A percentile compares a stretch with the other conserved stretches of the same genome.
Conservation (phyloP, 129 eudicot species). For the Saussurea involucrata region DNA sequence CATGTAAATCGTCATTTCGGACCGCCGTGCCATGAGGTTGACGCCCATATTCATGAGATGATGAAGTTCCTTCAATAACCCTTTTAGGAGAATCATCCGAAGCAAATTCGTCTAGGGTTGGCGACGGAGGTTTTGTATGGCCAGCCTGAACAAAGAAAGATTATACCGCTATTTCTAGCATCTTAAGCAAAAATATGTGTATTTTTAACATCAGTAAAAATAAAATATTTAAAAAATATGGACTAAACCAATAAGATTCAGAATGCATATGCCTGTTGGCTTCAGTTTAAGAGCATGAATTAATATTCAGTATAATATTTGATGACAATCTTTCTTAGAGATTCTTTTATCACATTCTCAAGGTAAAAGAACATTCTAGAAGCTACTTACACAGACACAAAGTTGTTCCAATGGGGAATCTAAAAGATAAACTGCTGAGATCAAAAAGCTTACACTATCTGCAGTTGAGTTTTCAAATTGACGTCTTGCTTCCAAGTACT, state of each 20-base stretch:
- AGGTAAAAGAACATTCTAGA: neutral
- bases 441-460: slow-evolving; percentile 56
- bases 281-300: neutral
- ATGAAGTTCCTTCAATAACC: slow-evolving; percentile 48
- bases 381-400: slow-evolving; percentile 15
- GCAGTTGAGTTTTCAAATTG: slow-evolving; percentile 53
- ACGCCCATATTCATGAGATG: slow-evolving; percentile 49
- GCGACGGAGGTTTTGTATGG: slow-evolving; percentile 47
- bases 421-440: slow-evolving; percentile 15
- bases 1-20: slow-evolving; percentile 37
- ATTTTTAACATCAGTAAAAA: too few species aligned
- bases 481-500: slow-evolving; percentile 83
- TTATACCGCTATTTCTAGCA: too few species aligned
- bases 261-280: neutral
- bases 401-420: neutral
- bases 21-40: slow-evolving; percentile 32
- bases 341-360: neutral
- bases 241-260: neutral
- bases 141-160: neutral
- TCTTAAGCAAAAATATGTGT: too few species aligned
- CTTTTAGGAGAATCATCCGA: slow-evolving; percentile 46
- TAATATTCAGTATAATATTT: neutral
- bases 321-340: neutral
- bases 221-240: neutral
- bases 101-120: slow-evolving; percentile 44